Conservation (phyloP, 2,329 filamentous ascomycete genomes). For the Phymatotrichopsis omnivora region DNA sequence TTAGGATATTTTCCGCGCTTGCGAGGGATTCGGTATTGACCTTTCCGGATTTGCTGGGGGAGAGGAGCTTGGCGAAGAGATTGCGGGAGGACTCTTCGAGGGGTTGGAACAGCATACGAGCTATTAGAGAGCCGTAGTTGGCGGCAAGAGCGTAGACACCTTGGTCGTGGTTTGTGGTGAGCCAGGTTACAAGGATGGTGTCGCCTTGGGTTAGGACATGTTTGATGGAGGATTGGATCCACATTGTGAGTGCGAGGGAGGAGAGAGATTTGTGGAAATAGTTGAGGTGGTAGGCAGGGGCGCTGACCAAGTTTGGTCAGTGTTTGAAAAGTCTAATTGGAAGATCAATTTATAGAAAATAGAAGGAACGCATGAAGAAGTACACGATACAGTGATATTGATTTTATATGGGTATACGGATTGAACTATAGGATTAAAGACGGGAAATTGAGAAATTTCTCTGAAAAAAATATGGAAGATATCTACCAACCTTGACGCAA, state of each 20-base stretch:
- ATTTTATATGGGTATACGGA: too few species aligned
- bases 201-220: slow-evolving; percentile 92
- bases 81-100: slow-evolving; percentile 88
- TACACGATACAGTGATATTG: too few species aligned
- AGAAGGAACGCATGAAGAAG: too few species aligned
- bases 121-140: slow-evolving; percentile 85
- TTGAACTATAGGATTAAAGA: too few species aligned
- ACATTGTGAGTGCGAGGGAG: slow-evolving; percentile 64
- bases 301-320: not conserved
- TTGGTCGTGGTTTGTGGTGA: slow-evolving; percentile 70
- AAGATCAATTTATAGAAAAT: too few species aligned
- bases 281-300: slow-evolving; percentile 6
- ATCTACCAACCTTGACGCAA: slow-evolving; percentile 33
- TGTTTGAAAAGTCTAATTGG: slow-evolving; percentile 5
- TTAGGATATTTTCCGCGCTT: slow-evolving; percentile 44
- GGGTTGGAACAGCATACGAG: slow-evolving; percentile 83
- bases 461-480: not conserved
- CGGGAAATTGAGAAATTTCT: too few species aligned
- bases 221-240: slow-evolving; percentile 80
- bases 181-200: slow-evolving; percentile 69
- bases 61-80: slow-evolving; percentile 73
- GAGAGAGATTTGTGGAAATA: slow-evolving; percentile 21
- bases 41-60: slow-evolving; percentile 32
- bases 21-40: slow-evolving; percentile 33
- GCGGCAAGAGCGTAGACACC: slow-evolving; percentile 87